Evolutionary conservation across 2,329 filamentous ascomycete species (phyloP).

Genomic region (Teratosphaeria zuluensis): DNA sequence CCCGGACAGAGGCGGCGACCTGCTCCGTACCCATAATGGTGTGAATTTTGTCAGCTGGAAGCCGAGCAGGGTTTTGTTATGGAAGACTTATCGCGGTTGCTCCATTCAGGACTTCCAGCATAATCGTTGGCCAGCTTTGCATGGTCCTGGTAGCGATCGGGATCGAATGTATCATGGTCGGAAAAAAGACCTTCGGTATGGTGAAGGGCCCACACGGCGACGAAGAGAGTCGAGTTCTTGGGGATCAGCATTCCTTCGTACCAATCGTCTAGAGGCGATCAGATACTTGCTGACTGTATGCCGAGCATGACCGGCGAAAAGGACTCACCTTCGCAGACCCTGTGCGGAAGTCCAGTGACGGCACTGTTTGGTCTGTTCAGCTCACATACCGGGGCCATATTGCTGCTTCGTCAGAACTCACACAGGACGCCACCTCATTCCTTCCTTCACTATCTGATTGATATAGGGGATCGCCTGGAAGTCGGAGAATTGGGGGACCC

Average conservation of each 20-base stretch:
- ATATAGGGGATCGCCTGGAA: constrained; percentile 15
- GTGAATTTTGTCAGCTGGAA: background rate
- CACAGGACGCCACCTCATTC: constrained; percentile 26
- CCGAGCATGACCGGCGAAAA: background rate
- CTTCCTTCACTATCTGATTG: constrained; percentile 25
- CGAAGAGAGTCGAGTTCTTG: constrained; percentile 23
- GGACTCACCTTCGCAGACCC: background rate
- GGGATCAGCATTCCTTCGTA: constrained; percentile 29
- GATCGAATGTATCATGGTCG: constrained; percentile 25
- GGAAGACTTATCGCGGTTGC: background rate
- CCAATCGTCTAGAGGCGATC: constrained; percentile 12
- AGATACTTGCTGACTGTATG: background rate
- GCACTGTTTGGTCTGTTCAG: background rate
- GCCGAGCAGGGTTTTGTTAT: background rate
- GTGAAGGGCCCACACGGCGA: constrained; percentile 34
- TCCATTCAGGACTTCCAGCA: background rate
- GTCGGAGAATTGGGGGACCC: background rate
- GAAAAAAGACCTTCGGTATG: constrained; percentile 23
- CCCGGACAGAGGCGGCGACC: constrained; percentile 42
- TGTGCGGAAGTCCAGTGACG: background rate
- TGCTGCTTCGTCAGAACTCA: background rate
- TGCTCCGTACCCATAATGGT: constrained; percentile 40
- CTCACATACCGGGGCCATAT: background rate
- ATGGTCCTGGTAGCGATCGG: constrained; percentile 25
- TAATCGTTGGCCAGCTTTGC: constrained; percentile 25